phyloP scores from a whole-genome alignment of 2,329 filamentous ascomycete species.

The Ophiostoma triangulosporum region DNA sequence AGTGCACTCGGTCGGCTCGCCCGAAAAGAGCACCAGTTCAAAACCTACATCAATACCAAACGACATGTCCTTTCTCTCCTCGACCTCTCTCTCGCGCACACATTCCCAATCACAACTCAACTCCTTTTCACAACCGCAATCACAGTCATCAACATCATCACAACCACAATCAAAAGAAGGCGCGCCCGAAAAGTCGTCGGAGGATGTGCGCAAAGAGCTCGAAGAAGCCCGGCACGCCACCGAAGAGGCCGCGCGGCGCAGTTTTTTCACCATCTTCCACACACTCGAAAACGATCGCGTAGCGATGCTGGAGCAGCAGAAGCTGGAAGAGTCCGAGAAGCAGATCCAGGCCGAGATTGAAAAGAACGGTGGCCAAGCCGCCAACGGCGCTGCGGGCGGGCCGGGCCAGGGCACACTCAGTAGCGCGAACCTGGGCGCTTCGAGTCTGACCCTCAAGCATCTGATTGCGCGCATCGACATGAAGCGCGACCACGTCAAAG shows the following conservation, averaged over 20 bases:
- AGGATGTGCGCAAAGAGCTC: constrained; percentile 83
- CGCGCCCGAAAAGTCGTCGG: constrained; percentile 44
- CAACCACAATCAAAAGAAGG: neutral
- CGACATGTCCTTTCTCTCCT: constrained; percentile 20
- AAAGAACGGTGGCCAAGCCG: constrained; percentile 32
- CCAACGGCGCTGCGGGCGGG: constrained; percentile 19
- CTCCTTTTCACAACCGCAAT: constrained; percentile 9
- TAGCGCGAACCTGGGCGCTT: constrained; percentile 87
- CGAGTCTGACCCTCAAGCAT: constrained; percentile 90
- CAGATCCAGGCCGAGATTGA: constrained; percentile 94
- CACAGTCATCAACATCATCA: neutral
- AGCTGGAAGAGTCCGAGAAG: constrained; percentile 89
- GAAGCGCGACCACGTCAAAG: constrained; percentile 78
- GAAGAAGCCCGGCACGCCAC: constrained; percentile 85
- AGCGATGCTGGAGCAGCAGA: constrained; percentile 95
- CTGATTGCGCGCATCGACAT: constrained; percentile 90
- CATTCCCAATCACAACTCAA: constrained; percentile 7
- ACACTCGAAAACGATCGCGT: constrained; percentile 90
- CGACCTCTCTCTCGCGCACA: constrained; percentile 5
- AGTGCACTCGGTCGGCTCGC: constrained; percentile 48
- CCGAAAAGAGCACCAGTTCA: constrained; percentile 37
- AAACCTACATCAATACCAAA: constrained; percentile 32
- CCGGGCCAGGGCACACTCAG: constrained; percentile 75
- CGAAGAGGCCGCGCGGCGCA: constrained; percentile 77
- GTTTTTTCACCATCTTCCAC: constrained; percentile 88